phyloP scores from a whole-genome alignment of 768 basidiomycete genomes.

The Panaeolus cyanescens region DNA sequence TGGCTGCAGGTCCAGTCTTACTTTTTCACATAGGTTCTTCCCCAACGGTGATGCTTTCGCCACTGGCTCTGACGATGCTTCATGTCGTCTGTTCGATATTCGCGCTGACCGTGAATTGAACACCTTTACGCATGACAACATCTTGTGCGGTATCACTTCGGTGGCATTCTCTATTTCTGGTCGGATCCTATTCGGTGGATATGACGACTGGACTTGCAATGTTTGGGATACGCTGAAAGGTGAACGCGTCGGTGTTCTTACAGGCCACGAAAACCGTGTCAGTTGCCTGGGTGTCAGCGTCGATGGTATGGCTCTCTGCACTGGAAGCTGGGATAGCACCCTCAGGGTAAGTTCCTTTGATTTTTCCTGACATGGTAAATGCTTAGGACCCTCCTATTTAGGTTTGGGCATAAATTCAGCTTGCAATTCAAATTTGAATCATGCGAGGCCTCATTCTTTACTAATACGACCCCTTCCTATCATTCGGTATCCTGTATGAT shows the following conservation, averaged over 20 bases:
- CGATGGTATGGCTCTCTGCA: constrained; percentile 98
- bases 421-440: not conserved
- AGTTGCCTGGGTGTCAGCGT: constrained; percentile 94
- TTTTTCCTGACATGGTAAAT: not conserved
- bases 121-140: constrained; percentile 97
- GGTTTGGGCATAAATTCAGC: constrained; percentile 78
- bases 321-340: constrained; percentile 97
- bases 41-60: constrained; percentile 99
- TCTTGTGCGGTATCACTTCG: constrained; percentile 97
- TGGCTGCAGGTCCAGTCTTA: constrained; percentile 13
- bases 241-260: constrained; percentile 95
- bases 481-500: constrained; percentile 50
- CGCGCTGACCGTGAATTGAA: constrained; percentile 97
- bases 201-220: constrained; percentile 99
- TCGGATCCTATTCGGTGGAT: constrained; percentile 96
- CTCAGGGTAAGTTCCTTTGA: constrained; percentile 68
- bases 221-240: constrained; percentile 99
- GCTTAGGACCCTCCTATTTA: constrained; percentile 25
- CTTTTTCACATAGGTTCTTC: constrained; percentile 80
- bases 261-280: constrained; percentile 98
- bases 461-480: not conserved
- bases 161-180: constrained; percentile 99
- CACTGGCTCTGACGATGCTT: constrained; percentile 98
- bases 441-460: not conserved
- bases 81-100: constrained; percentile 97